A percentile compares a stretch with the other conserved stretches of the same genome.
Conservation (phyloP, 1,139 yeast species). For the Protomyces inouyei region DNA sequence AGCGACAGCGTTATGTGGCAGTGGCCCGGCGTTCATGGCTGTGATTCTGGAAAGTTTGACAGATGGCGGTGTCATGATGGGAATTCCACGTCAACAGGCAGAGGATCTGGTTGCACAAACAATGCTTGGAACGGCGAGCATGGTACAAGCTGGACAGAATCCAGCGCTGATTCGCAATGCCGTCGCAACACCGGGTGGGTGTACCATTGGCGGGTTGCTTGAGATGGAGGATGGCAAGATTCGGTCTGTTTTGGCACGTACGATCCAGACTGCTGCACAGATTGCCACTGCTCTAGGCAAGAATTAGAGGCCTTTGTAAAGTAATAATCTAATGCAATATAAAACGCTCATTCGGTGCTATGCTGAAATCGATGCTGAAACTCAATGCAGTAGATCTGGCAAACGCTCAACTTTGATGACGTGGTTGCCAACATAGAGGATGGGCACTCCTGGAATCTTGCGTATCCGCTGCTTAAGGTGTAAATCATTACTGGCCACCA, state of each 20-base stretch:
- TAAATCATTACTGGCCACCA: conserved; percentile 98
- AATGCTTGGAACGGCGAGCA: conserved; percentile 89
- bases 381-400: conserved; percentile 52
- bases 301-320: conserved; percentile 18
- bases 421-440: conserved; percentile 93
- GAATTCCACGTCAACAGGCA: conserved; percentile 81
- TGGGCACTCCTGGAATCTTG: conserved; percentile 94
- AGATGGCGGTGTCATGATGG: conserved; percentile 94
- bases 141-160: conserved; percentile 60
- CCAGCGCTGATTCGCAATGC: conserved; percentile 87
- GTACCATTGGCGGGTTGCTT: conserved; percentile 91
- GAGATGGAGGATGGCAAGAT: conserved; percentile 90
- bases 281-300: conserved; percentile 74
- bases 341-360: not conserved
- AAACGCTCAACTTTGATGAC: conserved; percentile 86
- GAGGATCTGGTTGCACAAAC: conserved; percentile 87
- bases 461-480: conserved; percentile 88
- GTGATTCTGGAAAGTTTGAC: conserved; percentile 85
- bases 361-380: not conserved
- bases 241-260: conserved; percentile 79
- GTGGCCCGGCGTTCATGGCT: conserved; percentile 93
- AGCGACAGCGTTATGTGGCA: conserved; percentile 90
- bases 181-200: conserved; percentile 97
- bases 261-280: conserved; percentile 83
- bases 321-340: not conserved